Conservation (phyloP, 2,329 filamentous ascomycete species). For the Apiospora rasikravindrae region DNA sequence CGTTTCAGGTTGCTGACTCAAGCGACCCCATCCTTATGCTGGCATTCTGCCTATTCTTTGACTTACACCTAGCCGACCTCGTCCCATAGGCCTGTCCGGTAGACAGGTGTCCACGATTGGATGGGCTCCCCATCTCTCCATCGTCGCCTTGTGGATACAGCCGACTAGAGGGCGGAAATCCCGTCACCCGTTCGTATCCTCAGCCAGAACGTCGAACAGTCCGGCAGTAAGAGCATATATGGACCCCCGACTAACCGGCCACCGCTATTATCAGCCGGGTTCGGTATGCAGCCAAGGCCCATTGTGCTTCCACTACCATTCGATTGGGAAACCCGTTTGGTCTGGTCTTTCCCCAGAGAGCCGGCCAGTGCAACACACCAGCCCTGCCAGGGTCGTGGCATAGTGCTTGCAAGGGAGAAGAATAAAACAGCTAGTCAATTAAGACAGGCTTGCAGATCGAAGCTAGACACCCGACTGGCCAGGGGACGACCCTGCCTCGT, state of each 20-base stretch:
- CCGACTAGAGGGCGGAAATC: neutral
- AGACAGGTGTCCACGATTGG: neutral
- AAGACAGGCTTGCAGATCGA: neutral
- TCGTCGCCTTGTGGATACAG: neutral
- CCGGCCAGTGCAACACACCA: too few species aligned
- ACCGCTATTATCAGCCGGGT: neutral
- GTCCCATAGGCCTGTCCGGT: neutral
- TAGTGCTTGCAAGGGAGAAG: neutral
- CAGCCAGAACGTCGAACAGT: neutral
- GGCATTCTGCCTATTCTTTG: neutral
- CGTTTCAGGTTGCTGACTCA: neutral
- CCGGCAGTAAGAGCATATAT: constrained; percentile 9
- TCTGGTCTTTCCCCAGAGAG: neutral
- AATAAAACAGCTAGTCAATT: neutral
- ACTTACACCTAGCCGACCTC: neutral
- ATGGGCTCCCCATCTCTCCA: neutral
- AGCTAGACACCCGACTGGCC: neutral
- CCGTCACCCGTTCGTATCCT: neutral
- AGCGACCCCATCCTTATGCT: constrained; percentile 1
- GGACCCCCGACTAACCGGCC: neutral
- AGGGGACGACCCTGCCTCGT: neutral
- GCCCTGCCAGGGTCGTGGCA: neutral
- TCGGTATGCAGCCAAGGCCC: neutral
- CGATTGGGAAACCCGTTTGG: neutral
- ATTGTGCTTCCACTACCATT: neutral